phyloP scores from a whole-genome alignment of 2,329 filamentous ascomycete genomes.

The Claviceps sorghi region DNA sequence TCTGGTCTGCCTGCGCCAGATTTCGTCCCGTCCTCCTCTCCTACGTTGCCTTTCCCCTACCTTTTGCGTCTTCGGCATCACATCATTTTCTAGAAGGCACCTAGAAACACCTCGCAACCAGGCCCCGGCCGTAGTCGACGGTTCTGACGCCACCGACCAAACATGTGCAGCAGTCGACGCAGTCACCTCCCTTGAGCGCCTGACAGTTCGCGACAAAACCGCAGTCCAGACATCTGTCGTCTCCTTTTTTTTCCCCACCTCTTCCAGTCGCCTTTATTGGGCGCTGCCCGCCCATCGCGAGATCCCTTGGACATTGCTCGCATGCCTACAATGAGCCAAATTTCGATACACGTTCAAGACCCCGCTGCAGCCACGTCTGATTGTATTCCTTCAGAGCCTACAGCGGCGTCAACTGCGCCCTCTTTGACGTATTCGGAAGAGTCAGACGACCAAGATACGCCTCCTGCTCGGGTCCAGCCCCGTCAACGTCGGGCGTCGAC shows the following conservation, averaged over 20 bases:
- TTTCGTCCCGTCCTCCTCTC: not conserved
- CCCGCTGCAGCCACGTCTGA: slow-evolving; percentile 25
- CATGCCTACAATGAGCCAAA: slow-evolving; percentile 16
- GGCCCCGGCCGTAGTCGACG: not conserved
- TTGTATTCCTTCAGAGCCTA: slow-evolving; percentile 30
- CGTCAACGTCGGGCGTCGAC: slow-evolving; percentile 54
- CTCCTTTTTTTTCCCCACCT: not conserved
- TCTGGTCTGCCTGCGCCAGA: not conserved
- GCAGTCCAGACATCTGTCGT: not conserved
- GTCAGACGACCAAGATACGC: slow-evolving; percentile 43
- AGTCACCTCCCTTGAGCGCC: not conserved
- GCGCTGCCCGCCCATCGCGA: too few species aligned
- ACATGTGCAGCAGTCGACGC: not conserved
- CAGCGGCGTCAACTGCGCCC: slow-evolving; percentile 37
- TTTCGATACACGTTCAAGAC: slow-evolving; percentile 21
- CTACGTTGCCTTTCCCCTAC: not conserved
- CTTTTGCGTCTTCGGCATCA: not conserved
- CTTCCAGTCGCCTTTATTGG: not conserved
- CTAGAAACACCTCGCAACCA: not conserved
- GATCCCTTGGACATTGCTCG: not conserved
- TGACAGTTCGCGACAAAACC: not conserved
- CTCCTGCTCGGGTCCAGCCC: slow-evolving; percentile 26
- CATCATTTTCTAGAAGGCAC: not conserved
- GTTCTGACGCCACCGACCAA: not conserved
- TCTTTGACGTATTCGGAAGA: slow-evolving; percentile 50